phyloP scores from a whole-genome alignment of 2,329 filamentous ascomycete genomes.

The Fusarium circinatum region DNA sequence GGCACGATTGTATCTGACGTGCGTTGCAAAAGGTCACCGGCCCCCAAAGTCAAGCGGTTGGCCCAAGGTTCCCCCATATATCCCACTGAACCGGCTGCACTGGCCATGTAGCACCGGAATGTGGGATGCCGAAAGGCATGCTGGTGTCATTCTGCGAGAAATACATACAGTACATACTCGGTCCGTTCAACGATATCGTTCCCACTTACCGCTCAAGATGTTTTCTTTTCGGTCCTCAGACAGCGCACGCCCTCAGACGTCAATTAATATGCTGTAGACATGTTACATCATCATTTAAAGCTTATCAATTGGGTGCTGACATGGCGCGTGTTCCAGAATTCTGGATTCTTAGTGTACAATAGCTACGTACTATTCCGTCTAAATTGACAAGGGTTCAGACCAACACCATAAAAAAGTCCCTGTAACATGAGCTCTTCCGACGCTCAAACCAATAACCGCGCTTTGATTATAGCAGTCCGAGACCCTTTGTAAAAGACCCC shows the following conservation, averaged over 20 bases:
- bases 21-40: not conserved
- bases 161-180: not conserved
- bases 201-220: not conserved
- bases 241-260: not conserved
- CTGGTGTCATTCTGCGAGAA: not conserved
- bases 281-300: not conserved
- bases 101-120: not conserved
- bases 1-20: not conserved
- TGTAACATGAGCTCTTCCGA: not conserved
- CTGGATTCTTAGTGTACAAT: not conserved
- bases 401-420: constrained; percentile 3
- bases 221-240: not conserved
- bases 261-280: not conserved
- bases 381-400: not conserved
- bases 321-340: not conserved
- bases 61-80: not conserved
- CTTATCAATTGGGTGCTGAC: constrained; percentile 22
- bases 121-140: not conserved
- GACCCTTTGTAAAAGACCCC: constrained; percentile 18
- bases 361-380: not conserved
- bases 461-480: not conserved
- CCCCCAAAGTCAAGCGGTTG: not conserved
- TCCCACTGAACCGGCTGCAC: not conserved
- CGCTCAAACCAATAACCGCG: not conserved
- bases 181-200: not conserved